A percentile compares a stretch with the other conserved stretches of the same genome.
These are phyloP conservation scores for Plicaturopsis crispa DNA, from an alignment of 768 basidiomycete species.

Conservation along the genomic window DNA sequence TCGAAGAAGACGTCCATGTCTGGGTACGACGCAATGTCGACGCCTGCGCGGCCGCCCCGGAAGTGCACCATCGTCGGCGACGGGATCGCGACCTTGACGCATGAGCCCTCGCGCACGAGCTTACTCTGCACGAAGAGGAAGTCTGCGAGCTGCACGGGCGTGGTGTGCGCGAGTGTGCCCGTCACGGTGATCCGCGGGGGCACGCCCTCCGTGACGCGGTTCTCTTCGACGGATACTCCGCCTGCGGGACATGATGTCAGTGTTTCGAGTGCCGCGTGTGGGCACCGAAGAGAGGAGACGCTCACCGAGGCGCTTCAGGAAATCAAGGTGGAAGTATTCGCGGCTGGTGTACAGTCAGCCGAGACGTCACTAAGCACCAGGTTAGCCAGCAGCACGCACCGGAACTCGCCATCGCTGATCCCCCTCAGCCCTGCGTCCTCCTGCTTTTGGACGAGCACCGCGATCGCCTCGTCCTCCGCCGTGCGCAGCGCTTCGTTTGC, in stretches of 20 bases:
- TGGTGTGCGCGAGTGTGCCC: constrained; percentile 11
- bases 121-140: constrained; percentile 2
- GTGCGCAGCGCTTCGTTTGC: constrained; percentile 33
- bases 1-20: constrained; percentile 39
- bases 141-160: constrained; percentile 13
- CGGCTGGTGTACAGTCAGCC: too few species aligned
- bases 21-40: constrained; percentile 11
- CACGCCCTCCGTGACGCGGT: constrained; percentile 8
- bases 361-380: constrained; percentile 17
- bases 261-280: constrained; percentile 2
- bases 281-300: background rate
- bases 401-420: constrained; percentile 59
- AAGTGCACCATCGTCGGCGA: constrained; percentile 8
- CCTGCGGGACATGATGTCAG: constrained; percentile 6
- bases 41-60: constrained; percentile 12
- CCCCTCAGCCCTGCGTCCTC: constrained; percentile 45
- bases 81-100: constrained; percentile 14
- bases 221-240: constrained; percentile 3
- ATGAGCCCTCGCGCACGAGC: constrained; percentile 6
- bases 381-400: constrained; percentile 17
- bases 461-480: constrained; percentile 47
- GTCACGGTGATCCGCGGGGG: constrained; percentile 11
- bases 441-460: constrained; percentile 45
- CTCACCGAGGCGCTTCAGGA: constrained; percentile 12
- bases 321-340: constrained; percentile 4